Evolutionary conservation across 2,329 filamentous ascomycete genomes (phyloP), one percentile per base, ranked within the genome.

Genomic region (Fusarium cyanostomum): DNA sequence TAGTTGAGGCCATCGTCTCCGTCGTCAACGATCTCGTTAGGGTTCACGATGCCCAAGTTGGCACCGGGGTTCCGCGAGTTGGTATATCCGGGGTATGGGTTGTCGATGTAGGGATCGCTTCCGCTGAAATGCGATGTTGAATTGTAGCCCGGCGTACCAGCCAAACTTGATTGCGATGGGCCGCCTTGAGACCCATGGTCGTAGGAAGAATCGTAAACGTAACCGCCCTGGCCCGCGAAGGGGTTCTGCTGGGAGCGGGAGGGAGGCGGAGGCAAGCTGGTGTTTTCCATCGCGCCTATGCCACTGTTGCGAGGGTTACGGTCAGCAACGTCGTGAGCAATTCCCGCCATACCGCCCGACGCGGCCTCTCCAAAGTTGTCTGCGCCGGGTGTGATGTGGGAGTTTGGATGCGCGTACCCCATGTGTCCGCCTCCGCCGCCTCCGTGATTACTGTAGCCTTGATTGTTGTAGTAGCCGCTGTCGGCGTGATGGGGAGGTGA

Each of bases 21-120:
- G 72, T 97, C 94, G 73, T 97, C 94, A 18, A 85, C 86, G 64
- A 97, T 94, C 12, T 89, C 88, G 70, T 91, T 87, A 3, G 93
- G 92, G 73, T 97, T 89, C 57, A 95, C 84, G 2, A 85, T 79
- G 34, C 85, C 84, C 5, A 88, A 76, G 8, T 79, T 75, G 21
- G 82, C 77, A 56, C 83, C 82, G 27, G 77, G 82, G 76, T 72
- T 78, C 34, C 75, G 76, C 10, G 71, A 73, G 59, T 73, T 80
- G 5, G 41, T 52, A 35, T 86, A 86, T 66, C 84, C 83, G 52
- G 85, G 84, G 72, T 92, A 92, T 0, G 89, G 89, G 44, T 89
- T 88, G 68, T 90, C 88, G 27, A 81, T 78, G 72, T 85, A 87
- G 62, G 82, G 72, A 16, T 81, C 76, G 30, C 75, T 77, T 42